These are phyloP conservation scores for Cystofilobasidium capitatum DNA, from an alignment of 768 basidiomycete genomes.

Conservation along the genomic window DNA sequence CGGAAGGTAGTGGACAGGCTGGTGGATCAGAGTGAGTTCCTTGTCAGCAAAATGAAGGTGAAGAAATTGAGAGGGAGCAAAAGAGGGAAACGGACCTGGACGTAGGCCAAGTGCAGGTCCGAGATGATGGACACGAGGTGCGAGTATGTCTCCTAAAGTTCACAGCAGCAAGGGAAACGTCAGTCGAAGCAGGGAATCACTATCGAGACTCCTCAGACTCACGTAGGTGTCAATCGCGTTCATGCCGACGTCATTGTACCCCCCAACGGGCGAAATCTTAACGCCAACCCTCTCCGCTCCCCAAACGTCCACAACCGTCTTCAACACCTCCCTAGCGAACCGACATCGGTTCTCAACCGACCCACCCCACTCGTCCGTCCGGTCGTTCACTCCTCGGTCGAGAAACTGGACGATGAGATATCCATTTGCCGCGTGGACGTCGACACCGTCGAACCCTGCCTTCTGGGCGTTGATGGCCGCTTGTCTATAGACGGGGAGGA, in stretches of 20 bases:
- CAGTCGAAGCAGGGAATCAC: neutral
- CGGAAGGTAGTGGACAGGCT: neutral
- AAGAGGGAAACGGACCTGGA: neutral
- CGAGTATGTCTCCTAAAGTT: neutral
- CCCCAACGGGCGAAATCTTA: neutral
- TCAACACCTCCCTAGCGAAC: conserved; percentile 49
- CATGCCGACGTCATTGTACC: neutral
- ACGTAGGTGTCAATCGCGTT: no score
- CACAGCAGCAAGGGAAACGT: neutral
- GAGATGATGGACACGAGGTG: neutral
- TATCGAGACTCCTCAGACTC: neutral
- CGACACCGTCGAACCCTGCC: conserved; percentile 51
- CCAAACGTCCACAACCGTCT: conserved; percentile 45
- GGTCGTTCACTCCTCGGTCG: conserved; percentile 49
- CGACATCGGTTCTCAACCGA: conserved; percentile 52
- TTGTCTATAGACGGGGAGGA: conserved; percentile 36
- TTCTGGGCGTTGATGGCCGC: conserved; percentile 47
- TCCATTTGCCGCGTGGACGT: conserved; percentile 30
- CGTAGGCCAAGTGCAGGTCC: neutral
- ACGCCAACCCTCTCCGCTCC: neutral
- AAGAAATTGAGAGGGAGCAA: neutral
- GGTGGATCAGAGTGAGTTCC: neutral
- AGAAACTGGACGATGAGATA: conserved; percentile 34
- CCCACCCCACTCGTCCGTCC: conserved; percentile 61
- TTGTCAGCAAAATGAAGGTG: neutral